Conservation (phyloP, 2,329 filamentous ascomycete species). For the Phoma sp. region DNA sequence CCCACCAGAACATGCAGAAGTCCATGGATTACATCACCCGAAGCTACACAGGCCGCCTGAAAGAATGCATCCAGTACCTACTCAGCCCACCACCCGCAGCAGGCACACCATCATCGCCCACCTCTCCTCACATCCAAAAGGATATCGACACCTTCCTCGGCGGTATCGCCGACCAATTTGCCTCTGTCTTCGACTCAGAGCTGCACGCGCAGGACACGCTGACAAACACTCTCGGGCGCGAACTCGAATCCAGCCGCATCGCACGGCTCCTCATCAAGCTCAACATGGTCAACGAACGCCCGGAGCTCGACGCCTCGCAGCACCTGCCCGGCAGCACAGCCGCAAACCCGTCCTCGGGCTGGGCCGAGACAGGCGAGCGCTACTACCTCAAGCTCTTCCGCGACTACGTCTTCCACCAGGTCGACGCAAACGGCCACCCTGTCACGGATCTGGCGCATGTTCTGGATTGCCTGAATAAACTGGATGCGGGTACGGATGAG, state of each 20-base stretch:
- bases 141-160: conserved; percentile 79
- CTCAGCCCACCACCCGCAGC: conserved; percentile 61
- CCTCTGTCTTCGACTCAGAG: conserved; percentile 75
- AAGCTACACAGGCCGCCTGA: conserved; percentile 77
- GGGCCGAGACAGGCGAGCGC: conserved; percentile 91
- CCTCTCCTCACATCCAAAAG: conserved; percentile 59
- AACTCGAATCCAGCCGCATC: conserved; percentile 88
- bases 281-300: conserved; percentile 85
- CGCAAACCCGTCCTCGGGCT: conserved; percentile 55
- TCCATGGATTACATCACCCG: conserved; percentile 78
- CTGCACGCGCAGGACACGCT: conserved; percentile 81
- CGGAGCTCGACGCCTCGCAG: conserved; percentile 76
- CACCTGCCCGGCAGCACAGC: conserved; percentile 46
- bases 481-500: conserved; percentile 89
- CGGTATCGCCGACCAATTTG: conserved; percentile 78
- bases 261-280: conserved; percentile 84
- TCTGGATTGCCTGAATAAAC: conserved; percentile 82
- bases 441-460: conserved; percentile 89
- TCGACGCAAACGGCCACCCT: conserved; percentile 82
- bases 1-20: conserved; percentile 68
- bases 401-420: conserved; percentile 97
- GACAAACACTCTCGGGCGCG: conserved; percentile 72
- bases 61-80: conserved; percentile 82
- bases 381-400: conserved; percentile 95
- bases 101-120: conserved; percentile 39